These are phyloP conservation scores for Brassica rapa DNA, from an alignment of 345 rosid species.

Conservation along the genomic window DNA sequence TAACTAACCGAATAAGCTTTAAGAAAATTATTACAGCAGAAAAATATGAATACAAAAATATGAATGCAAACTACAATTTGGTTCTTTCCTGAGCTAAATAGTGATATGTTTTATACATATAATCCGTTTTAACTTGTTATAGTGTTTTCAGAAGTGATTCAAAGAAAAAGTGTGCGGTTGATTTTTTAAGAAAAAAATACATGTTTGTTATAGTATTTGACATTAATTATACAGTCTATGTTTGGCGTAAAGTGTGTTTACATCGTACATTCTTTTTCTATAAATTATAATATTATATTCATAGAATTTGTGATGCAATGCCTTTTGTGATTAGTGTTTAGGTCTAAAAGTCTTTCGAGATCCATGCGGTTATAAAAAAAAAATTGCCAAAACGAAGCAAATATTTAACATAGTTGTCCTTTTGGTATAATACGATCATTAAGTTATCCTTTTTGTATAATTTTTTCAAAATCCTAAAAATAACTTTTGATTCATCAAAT, in stretches of 20 bases:
- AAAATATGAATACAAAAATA: background rate
- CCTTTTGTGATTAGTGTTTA: too few species aligned
- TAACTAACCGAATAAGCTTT: conserved; percentile 1
- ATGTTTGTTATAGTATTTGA: conserved; percentile 6
- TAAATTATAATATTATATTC: background rate
- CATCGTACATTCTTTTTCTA: background rate
- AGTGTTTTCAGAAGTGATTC: background rate
- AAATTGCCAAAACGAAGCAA: too few species aligned
- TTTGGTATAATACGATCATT: too few species aligned
- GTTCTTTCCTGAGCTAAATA: background rate
- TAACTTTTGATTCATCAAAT: too few species aligned
- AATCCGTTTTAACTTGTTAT: background rate
- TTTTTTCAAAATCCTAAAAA: too few species aligned
- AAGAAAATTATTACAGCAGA: background rate
- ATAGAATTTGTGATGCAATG: background rate
- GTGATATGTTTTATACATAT: background rate
- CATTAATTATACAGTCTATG: background rate
- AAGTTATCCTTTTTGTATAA: too few species aligned
- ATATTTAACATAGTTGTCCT: too few species aligned
- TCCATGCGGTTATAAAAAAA: too few species aligned
- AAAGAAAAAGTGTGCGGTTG: background rate
- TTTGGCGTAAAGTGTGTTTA: background rate
- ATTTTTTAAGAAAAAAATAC: background rate
- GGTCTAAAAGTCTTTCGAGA: too few species aligned
- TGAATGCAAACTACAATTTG: background rate